Evolutionary conservation across 306 rosid species (phyloP).

Genomic region (Phaseolus lunatus): DNA sequence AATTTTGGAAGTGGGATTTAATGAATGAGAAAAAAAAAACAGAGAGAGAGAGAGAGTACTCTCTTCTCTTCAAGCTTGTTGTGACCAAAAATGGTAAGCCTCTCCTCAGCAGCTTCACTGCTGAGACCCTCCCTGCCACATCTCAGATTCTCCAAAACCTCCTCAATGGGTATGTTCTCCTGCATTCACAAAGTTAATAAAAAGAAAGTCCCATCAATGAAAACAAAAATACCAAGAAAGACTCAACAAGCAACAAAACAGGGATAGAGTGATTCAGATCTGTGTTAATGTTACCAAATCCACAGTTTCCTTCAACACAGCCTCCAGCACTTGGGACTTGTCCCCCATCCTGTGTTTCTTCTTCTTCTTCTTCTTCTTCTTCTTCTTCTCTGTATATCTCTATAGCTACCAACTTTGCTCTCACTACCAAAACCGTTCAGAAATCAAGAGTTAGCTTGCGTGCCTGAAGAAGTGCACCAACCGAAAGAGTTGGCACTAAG

Average conservation of each 20-base stretch:
- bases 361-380: conserved; percentile 33
- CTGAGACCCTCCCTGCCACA: conserved; percentile 94
- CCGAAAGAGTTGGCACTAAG: conserved; percentile 32
- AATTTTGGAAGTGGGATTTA: neutral
- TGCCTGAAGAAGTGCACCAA: conserved; percentile 33
- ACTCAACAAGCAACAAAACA: conserved; percentile 13
- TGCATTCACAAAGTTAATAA: conserved; percentile 53
- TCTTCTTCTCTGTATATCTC: conserved; percentile 16
- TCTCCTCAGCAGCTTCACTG: conserved; percentile 86
- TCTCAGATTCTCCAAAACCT: conserved; percentile 95
- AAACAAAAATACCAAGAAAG: neutral
- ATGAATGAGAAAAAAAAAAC: neutral
- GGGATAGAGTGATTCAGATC: conserved; percentile 61
- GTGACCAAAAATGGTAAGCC: conserved; percentile 83
- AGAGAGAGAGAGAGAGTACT: conserved; percentile 42
- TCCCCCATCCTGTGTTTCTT: conserved; percentile 58
- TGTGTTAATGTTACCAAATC: conserved; percentile 86
- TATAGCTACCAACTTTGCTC: conserved; percentile 47
- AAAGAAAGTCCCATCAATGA: no score
- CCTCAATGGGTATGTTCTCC: conserved; percentile 98
- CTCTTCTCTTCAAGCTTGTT: conserved; percentile 97
- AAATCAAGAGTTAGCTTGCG: conserved; percentile 42
- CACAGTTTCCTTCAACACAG: conserved; percentile 93
- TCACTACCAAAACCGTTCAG: conserved; percentile 58
- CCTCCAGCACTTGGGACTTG: conserved; percentile 84